A percentile compares a stretch with the other conserved stretches of the same genome.
phyloP scores from a whole-genome alignment of 2,329 filamentous ascomycete species.

The Penicillium freii region DNA sequence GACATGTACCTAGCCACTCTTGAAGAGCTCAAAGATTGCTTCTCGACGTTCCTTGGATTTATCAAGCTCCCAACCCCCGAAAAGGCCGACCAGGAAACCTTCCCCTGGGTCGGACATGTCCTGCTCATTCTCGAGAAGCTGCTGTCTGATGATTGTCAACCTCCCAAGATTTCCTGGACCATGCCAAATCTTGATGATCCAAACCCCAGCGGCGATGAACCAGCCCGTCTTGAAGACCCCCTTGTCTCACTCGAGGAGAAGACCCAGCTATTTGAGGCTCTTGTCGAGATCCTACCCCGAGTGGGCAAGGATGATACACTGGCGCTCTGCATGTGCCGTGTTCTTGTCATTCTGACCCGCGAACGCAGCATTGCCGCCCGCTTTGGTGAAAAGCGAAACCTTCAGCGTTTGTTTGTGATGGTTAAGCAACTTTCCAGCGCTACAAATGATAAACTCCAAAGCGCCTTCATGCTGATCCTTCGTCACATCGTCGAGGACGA shows the following conservation, averaged over 20 bases:
- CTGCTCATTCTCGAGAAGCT: slow-evolving; percentile 86
- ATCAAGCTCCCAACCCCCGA: slow-evolving; percentile 63
- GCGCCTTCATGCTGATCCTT: slow-evolving; percentile 78
- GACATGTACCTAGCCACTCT: slow-evolving; percentile 76
- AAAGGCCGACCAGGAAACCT: slow-evolving; percentile 71
- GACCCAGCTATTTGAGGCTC: slow-evolving; percentile 66
- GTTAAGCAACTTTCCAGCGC: slow-evolving; percentile 83
- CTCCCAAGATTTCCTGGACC: slow-evolving; percentile 70
- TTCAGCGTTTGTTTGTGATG: slow-evolving; percentile 91
- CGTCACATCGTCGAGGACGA: slow-evolving; percentile 95
- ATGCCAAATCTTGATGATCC: slow-evolving; percentile 49
- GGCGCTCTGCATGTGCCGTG: slow-evolving; percentile 76
- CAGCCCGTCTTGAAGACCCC: slow-evolving; percentile 60
- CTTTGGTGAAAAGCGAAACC: slow-evolving; percentile 81
- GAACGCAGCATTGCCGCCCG: slow-evolving; percentile 69
- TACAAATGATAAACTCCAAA: slow-evolving; percentile 71
- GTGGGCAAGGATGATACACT: slow-evolving; percentile 84
- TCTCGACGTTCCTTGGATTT: slow-evolving; percentile 73
- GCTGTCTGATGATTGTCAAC: slow-evolving; percentile 83
- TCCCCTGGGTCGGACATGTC: slow-evolving; percentile 89
- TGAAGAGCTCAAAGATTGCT: slow-evolving; percentile 71
- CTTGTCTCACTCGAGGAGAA: slow-evolving; percentile 66
- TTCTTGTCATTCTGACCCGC: slow-evolving; percentile 84
- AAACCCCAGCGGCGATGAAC: slow-evolving; percentile 51
- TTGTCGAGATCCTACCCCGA: slow-evolving; percentile 80